Base-by-base conservation (phyloP, 2,329 filamentous ascomycete species). In the Leptosphaerulina australis region DNA sequence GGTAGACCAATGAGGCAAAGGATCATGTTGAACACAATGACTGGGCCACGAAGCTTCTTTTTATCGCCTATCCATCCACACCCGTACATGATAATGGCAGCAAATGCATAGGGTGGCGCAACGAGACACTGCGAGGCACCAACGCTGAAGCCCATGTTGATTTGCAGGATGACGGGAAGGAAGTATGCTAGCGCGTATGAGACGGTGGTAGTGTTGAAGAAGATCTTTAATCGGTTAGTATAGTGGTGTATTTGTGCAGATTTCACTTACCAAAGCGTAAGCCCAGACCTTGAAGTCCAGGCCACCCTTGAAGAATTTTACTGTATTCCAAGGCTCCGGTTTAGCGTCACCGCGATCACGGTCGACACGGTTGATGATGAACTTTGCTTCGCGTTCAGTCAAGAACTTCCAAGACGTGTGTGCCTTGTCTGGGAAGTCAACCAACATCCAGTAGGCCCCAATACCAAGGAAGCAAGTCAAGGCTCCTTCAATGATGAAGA, bases 111-210 rank as follows among this genome's bases (percentile, higher is more conserved):
- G 0, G 71, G 70, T 2, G 71, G 71, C 0, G 89, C 87, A 3
- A 86, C 80, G 4, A 92, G 82, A 66, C 87, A 90, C 71, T 91
- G 88, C 0, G 87, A 77, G 38, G 77, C 76, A 6, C 79, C 85
- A 4, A 86, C 77, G 36, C 72, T 77, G 76, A 90, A 92, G 11
- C 83, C 81, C 77, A 92, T 82, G 14, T 80, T 79, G 18, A 73
- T 58, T 7, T 67, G 65, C 5, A 95, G 82, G 60, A 94, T 89
- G 63, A 92, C 83, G 5, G 90, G 89, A 3, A 92, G 74, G 66
- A 92, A 93, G 71, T 88, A 93, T 2, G 88, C 87, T 7, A 94
- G 81, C 0, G 88, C 84, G 68, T 94, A 94, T 1, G 81, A 81
- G 40, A 89, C 82, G 9, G 88, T 88, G 0, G 88, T 91, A 2